Conservation (phyloP, 208 protist genomes). For the Acanthamoeba royreba region DNA sequence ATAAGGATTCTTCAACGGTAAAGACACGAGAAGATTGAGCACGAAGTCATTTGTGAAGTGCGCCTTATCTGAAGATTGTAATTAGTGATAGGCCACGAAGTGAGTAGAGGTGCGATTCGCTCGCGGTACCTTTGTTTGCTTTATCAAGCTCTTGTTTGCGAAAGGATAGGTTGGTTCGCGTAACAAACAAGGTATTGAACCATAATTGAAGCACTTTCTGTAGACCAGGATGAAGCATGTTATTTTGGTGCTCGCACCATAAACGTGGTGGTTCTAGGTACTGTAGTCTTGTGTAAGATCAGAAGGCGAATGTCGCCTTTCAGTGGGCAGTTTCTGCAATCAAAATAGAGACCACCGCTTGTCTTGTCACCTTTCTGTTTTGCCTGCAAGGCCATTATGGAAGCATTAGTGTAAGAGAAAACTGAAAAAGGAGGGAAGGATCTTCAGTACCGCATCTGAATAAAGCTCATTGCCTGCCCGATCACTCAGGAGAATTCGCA, state of each 20-base stretch:
- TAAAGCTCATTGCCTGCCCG: neutral
- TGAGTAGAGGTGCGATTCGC: neutral
- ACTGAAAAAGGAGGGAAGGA: neutral
- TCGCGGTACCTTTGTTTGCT: constrained; percentile 3
- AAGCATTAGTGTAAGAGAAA: neutral
- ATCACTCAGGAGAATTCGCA: neutral
- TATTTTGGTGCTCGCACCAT: neutral
- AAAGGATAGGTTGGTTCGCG: neutral
- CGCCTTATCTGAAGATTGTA: neutral
- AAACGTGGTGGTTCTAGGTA: neutral
- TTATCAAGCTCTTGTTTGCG: neutral
- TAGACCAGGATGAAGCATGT: neutral
- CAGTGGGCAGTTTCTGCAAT: neutral
- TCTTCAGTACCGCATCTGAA: neutral
- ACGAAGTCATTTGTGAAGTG: neutral
- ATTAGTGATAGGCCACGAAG: neutral
- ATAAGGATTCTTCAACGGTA: neutral
- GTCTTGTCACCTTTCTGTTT: neutral
- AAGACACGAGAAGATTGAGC: neutral
- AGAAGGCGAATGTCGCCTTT: constrained; percentile 15
- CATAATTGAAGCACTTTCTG: constrained; percentile 28
- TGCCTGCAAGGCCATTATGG: neutral
- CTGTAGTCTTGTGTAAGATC: neutral
- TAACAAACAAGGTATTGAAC: constrained; percentile 46
- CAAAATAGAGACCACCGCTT: neutral